phyloP scores from a whole-genome alignment of 1,284 basidiomycete genomes.

The Rhodofomes roseus region DNA sequence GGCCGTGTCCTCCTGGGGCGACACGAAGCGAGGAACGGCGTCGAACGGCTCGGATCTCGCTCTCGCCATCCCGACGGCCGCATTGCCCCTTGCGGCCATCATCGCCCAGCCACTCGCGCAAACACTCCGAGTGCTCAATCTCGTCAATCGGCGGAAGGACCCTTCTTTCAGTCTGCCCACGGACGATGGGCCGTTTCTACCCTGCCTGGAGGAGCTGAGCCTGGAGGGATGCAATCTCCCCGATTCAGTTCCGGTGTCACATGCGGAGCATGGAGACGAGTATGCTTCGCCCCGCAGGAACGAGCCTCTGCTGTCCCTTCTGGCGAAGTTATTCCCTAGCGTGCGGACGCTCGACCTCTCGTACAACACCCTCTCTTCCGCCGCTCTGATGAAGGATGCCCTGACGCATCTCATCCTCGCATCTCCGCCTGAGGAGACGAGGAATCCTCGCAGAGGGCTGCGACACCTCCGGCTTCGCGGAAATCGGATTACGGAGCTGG shows the following conservation, averaged over 20 bases:
- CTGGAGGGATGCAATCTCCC: slow-evolving; percentile 67
- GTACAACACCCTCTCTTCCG: slow-evolving; percentile 63
- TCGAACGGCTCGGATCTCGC: slow-evolving; percentile 27
- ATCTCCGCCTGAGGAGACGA: slow-evolving; percentile 5
- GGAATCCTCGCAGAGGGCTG: slow-evolving; percentile 43
- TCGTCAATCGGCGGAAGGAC: slow-evolving; percentile 66
- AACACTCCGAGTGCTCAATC: slow-evolving; percentile 54
- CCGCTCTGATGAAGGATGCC: slow-evolving; percentile 41
- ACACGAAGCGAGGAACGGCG: slow-evolving; percentile 13
- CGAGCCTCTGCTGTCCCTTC: slow-evolving; percentile 51
- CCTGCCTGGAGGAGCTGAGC: slow-evolving; percentile 64
- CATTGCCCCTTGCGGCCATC: slow-evolving; percentile 62
- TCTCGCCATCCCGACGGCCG: slow-evolving; percentile 61
- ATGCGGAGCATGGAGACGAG: slow-evolving; percentile 25
- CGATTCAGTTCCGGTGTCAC: slow-evolving; percentile 48
- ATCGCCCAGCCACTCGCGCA: slow-evolving; percentile 55
- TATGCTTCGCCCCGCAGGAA: slow-evolving; percentile 37
- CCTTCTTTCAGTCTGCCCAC: slow-evolving; percentile 53
- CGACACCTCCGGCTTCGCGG: slow-evolving; percentile 63
- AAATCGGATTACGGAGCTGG: slow-evolving; percentile 56
- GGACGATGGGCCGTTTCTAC: slow-evolving; percentile 43
- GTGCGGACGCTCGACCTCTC: slow-evolving; percentile 65
- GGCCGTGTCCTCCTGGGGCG: slow-evolving; percentile 21
- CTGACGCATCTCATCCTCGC: slow-evolving; percentile 48
- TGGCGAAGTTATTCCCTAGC: slow-evolving; percentile 65